Evolutionary conservation across 495 filamentous ascomycete genomes (phyloP), one percentile per base, ranked within the genome.

Genomic region (Clavariopsis aquatica): DNA sequence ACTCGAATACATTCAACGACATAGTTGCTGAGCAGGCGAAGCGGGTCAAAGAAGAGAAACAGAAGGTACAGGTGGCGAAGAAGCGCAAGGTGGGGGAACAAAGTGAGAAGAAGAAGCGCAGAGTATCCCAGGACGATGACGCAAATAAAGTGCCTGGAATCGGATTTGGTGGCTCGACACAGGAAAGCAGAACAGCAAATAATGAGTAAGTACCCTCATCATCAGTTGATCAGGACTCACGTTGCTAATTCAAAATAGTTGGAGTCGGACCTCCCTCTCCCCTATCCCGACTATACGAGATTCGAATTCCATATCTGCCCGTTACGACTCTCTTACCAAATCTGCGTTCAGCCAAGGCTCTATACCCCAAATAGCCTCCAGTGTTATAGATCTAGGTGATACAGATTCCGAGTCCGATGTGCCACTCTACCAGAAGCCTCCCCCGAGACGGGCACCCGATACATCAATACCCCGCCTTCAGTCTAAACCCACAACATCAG

Each of bases 1-100:
- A 65, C 27, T 60, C 66, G 9, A 68, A 57, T 22, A 36, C 51
- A 13, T 66, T 59, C 45, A 29, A 36, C 9, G 63, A 65, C 23
- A 68, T 72, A 29, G 49, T 65, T 23, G 60, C 51, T 15, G 64
- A 70, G 36, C 26, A 72, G 45, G 34, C 51, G 23, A 26, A 43
- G 49, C 45, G 53, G 27, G 52, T 60, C 26, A 28, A 63, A 10
- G 34, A 69, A 34, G 51, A 47, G 45, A 60, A 63, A 34, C 41
- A 64, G 43, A 41, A 57, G 55, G 29, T 46, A 17, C 53, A 57
- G 45, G 24, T 62, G 28, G 52, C 49, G 41, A 31, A 43, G 36
- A 52, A 58, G 45, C 29, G 45, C 22, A 54, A 41, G 23, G 27
- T 36, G 22, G 52, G 64, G 10, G 59, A 46, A 41, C 51, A 60